phyloP scores from a whole-genome alignment of 208 protist genomes.

The Lotmaria passim region DNA sequence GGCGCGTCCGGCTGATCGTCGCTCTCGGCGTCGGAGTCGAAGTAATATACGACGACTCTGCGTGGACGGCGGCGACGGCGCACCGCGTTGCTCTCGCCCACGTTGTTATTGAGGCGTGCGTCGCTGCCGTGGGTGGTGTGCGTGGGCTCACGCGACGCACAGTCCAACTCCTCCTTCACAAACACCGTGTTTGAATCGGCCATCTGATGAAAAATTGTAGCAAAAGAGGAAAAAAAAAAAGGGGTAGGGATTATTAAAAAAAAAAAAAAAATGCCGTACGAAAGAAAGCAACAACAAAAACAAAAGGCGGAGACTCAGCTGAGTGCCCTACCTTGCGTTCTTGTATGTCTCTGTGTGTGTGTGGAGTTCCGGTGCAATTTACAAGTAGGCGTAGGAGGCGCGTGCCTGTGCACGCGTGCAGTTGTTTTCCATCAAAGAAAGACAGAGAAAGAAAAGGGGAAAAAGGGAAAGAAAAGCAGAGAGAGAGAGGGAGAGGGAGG shows the following conservation, averaged over 20 bases:
- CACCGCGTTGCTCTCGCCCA: not conserved
- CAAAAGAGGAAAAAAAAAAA: too few species aligned
- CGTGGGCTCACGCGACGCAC: conserved; percentile 6
- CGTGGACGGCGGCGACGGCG: conserved; percentile 24
- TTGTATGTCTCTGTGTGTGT: not conserved
- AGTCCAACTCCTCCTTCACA: not conserved
- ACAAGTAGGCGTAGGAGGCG: too few species aligned
- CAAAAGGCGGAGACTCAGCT: too few species aligned
- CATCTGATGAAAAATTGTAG: not conserved
- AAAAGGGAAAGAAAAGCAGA: too few species aligned
- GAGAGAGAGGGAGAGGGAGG: too few species aligned
- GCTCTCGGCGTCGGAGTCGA: conserved; percentile 23
- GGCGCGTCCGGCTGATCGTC: not conserved
- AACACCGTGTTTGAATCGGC: not conserved
- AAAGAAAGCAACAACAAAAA: too few species aligned
- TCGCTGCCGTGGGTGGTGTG: not conserved
- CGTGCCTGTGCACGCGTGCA: too few species aligned
- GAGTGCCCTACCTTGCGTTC: not conserved
- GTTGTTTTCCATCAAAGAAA: too few species aligned
- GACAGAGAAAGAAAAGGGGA: too few species aligned
- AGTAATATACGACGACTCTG: conserved; percentile 40
- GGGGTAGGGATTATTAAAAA: too few species aligned
- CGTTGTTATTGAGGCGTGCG: not conserved
- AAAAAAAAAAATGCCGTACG: too few species aligned
- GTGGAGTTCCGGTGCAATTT: too few species aligned